Evolutionary conservation across 2,329 filamentous ascomycete genomes (phyloP), one percentile per base, ranked within the genome.

Genomic region (Corinectria fuckeliana): DNA sequence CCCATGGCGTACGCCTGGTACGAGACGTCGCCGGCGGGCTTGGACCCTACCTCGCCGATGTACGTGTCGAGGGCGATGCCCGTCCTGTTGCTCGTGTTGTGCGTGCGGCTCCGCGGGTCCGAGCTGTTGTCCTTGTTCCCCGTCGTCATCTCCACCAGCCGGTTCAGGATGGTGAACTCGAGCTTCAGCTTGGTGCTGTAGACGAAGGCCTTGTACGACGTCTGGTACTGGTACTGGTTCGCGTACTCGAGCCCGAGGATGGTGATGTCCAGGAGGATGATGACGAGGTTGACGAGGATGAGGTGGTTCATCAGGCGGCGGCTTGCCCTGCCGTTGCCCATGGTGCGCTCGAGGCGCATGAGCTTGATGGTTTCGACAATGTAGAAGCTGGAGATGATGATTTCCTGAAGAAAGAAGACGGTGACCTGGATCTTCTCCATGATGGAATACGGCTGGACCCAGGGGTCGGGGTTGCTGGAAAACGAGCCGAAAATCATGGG

Each of bases 381-480:
- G 68, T 85, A 86, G 18, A 84, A 72, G 1, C 75, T 75, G 1
- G 82, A 85, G 49, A 86, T 78, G 60, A 84, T 75, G 50, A 81
- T 76, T 58, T 86, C 84, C 64, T 86, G 84, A 11, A 85, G 53
- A 64, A 81, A 85, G 66, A 86, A 86, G 7, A 82, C 75, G 5
- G 81, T 82, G 69, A 86, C 81, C 66, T 86, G 82, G 16, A 86
- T 77, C 68, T 82, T 82, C 63, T 86, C 84, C 74, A 83, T 72
- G 51, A 82, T 71, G 11, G 77, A 76, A 59, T 83, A 84, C 1
- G 69, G 65, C 45, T 63, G 39, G 4, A 45, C 28, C 63, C 66
- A 74, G 5, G 49, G 41, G 1, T 28, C 38, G 3, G 69, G 65
- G 16, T 62, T 60, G 1, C 26, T 61, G 1, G 75, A 74, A 62